phyloP scores from a whole-genome alignment of 257 asterid species.

The Lycium ferocissimum region DNA sequence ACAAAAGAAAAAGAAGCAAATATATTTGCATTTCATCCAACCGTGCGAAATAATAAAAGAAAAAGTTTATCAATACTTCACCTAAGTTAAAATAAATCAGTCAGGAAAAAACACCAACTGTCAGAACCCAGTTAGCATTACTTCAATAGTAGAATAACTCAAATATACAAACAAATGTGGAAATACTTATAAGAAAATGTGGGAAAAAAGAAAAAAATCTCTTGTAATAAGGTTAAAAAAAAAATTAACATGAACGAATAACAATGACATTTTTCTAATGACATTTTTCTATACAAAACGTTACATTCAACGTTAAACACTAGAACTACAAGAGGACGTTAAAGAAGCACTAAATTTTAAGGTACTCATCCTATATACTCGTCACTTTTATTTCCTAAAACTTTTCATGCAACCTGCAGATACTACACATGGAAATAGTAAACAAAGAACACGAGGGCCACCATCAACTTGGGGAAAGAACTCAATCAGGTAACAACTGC shows the following conservation, averaged over 20 bases:
- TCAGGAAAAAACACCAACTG: neutral
- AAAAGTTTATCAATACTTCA: too few relatives aligned
- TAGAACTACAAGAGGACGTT: neutral
- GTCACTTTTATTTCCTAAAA: constrained; percentile 9
- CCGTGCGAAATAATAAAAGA: too few relatives aligned
- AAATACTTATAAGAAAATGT: too few relatives aligned
- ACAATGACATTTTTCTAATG: neutral
- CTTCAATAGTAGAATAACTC: neutral
- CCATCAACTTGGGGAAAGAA: neutral
- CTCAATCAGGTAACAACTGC: neutral
- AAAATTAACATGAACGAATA: neutral
- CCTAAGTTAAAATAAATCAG: too few relatives aligned
- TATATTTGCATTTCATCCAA: too few relatives aligned
- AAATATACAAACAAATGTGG: too few relatives aligned
- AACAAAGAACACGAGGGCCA: neutral
- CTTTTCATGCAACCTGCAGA: neutral
- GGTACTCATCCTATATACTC: neutral
- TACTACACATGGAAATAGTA: neutral
- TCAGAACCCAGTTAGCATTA: neutral
- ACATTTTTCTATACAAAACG: neutral
- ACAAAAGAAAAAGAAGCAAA: too few relatives aligned
- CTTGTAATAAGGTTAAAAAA: too few relatives aligned
- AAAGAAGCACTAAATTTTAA: neutral
- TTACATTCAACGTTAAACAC: neutral
- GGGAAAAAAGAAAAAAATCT: too few relatives aligned